These are phyloP conservation scores for Penicillium decumbens DNA, from an alignment of 2,329 filamentous ascomycete genomes.

Conservation along the genomic window DNA sequence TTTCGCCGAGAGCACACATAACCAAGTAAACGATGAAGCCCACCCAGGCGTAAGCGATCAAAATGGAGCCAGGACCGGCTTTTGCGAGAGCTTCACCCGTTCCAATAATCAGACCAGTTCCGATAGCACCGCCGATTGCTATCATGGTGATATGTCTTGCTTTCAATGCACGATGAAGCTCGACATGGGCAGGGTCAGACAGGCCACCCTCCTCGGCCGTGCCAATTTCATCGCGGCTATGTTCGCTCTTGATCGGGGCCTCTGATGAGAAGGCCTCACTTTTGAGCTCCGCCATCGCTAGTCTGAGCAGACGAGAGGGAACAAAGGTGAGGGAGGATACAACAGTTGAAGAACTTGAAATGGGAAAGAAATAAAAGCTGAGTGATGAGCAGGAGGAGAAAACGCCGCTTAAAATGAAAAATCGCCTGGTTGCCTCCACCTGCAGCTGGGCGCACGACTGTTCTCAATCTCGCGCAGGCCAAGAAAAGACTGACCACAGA, in stretches of 20 bases:
- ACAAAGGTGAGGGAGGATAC: not conserved
- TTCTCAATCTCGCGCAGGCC: not conserved
- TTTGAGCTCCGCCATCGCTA: constrained; percentile 9
- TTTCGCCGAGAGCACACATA: constrained; percentile 77
- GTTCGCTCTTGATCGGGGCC: constrained; percentile 16
- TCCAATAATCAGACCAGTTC: constrained; percentile 42
- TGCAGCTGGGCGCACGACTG: not conserved
- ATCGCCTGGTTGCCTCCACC: not conserved
- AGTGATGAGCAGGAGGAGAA: not conserved
- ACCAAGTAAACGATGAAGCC: constrained; percentile 67
- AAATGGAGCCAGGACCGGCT: constrained; percentile 40
- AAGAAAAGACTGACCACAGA: not conserved
- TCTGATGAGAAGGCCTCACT: constrained; percentile 21
- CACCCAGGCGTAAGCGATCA: constrained; percentile 44
- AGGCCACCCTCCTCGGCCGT: constrained; percentile 24
- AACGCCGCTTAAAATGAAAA: not conserved
- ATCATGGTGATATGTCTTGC: constrained; percentile 43
- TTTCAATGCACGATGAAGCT: constrained; percentile 42
- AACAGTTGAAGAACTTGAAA: too few relatives aligned
- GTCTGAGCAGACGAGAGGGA: not conserved
- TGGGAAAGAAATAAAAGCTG: too few relatives aligned
- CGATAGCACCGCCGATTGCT: constrained; percentile 43
- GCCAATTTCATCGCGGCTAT: constrained; percentile 14
- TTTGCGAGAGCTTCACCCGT: constrained; percentile 37
- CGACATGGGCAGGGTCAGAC: constrained; percentile 26